Evolutionary conservation across 2,329 filamentous ascomycete species (phyloP), one percentile per base, ranked within the genome.

Genomic region (Calonectria fujianensis): DNA sequence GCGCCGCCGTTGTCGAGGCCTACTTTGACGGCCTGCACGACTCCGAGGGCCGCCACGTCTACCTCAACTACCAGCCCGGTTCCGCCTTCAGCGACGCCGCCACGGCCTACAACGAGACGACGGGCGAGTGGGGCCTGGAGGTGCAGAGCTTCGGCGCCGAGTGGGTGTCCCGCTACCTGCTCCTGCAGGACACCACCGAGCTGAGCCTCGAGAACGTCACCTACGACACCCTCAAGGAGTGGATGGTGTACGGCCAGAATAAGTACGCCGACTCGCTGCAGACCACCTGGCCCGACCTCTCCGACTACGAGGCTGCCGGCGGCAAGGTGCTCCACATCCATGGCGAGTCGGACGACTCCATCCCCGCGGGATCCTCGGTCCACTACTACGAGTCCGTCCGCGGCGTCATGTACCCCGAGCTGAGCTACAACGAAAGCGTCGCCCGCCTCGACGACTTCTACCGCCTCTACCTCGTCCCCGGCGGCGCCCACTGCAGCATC

Each of bases 241-340:
- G 88, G 88, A 91, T 91, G 84, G 80, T 84, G 6, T 82, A 83
- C 10, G 89, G 87, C 16, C 86, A 87, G 86, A 82, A 87, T 57
- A 86, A 84, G 71, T 91, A 89, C 80, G 76, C 84, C 63, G 87
- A 89, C 79, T 87, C 84, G 24, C 82, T 91, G n/a, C 89, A 91
- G 79, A 91, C 89, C 8, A 90, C 87, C 1, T 80, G 87, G 37
- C 88, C 89, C 0, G 90, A 92, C 74, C 85, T 92, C 0, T 88
- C 86, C 0, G 77, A 83, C 13, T 91, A 91, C 84, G 83, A 88
- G 50, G 74, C 84, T 3, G 79, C 84, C 0, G 90, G 90, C 35
- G 90, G 89, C 57, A 92, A 92, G 80, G 82, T 92, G 13, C 82
- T 92, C 10, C 89, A 91, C 80, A 90, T 87, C 83, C 90, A 91